phyloP scores from a whole-genome alignment of 75 land plant species.

The Picea sitchensis region DNA sequence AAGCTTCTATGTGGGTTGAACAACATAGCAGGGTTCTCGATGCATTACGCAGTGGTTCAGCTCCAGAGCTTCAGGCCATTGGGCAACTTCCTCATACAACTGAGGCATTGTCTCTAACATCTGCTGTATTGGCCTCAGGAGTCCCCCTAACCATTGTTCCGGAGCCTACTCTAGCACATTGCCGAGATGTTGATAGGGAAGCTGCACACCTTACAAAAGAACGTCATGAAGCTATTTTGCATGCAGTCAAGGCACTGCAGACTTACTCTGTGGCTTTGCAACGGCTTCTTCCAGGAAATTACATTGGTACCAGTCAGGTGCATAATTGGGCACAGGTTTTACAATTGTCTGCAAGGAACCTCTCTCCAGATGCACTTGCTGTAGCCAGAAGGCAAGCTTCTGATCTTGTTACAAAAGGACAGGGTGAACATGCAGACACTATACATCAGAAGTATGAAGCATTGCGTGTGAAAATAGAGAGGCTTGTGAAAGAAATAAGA shows the following conservation, averaged over 20 bases:
- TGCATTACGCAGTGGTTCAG: slow-evolving; percentile 66
- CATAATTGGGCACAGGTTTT: slow-evolving; percentile 87
- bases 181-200: slow-evolving; percentile 85
- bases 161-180: slow-evolving; percentile 86
- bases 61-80: slow-evolving; percentile 50
- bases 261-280: slow-evolving; percentile 74
- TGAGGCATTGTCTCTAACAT: slow-evolving; percentile 66
- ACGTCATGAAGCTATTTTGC: slow-evolving; percentile 49
- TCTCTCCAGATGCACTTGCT: slow-evolving; percentile 62
- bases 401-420: slow-evolving; percentile 57
- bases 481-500: slow-evolving; percentile 45
- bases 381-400: slow-evolving; percentile 66
- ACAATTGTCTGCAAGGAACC: slow-evolving; percentile 53
- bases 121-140: slow-evolving; percentile 76
- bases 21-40: slow-evolving; percentile 76
- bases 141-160: slow-evolving; percentile 87
- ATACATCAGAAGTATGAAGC: slow-evolving; percentile 42
- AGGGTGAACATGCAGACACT: slow-evolving; percentile 45
- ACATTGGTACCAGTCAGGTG: slow-evolving; percentile 69
- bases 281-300: slow-evolving; percentile 74
- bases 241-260: slow-evolving; percentile 47
- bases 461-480: slow-evolving; percentile 52
- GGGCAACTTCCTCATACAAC: slow-evolving; percentile 22
- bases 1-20: slow-evolving; percentile 71
- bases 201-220: slow-evolving; percentile 58